Percentiles rank a stretch among this genome's conserved stretches.
These are phyloP conservation scores for Rhododendron ovatum DNA, from an alignment of 148 eudicot species.

Conservation along the genomic window DNA sequence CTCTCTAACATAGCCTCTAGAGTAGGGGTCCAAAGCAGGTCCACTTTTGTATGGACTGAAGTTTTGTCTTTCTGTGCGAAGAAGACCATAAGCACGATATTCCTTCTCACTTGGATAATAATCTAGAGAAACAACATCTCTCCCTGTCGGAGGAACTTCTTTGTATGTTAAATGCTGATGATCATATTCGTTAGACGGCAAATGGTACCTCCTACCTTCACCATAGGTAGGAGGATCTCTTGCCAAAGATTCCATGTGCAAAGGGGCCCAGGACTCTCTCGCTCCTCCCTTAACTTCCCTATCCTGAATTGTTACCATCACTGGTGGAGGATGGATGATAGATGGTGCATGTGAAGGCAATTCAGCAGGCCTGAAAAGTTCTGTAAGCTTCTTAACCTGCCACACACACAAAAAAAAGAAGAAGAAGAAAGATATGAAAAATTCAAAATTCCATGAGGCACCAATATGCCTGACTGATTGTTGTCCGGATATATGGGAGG, in stretches of 20 bases:
- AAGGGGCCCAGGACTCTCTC: neutral
- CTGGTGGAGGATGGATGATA: neutral
- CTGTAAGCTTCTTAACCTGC: constrained; percentile 58
- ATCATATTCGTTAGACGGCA: neutral
- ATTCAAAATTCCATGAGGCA: neutral
- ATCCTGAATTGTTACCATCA: neutral
- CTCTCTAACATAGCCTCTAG: neutral
- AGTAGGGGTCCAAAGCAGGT: neutral
- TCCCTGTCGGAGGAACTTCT: constrained; percentile 12
- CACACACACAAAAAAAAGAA: neutral
- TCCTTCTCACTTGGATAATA: constrained; percentile 45
- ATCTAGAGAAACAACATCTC: constrained; percentile 12
- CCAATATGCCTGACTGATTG: neutral
- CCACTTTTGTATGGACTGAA: neutral
- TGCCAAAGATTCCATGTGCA: neutral
- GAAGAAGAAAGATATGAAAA: neutral
- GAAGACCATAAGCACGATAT: constrained; percentile 26
- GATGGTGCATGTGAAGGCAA: constrained; percentile 27
- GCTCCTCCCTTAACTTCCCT: neutral
- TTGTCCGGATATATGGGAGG: neutral
- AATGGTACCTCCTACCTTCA: constrained; percentile 4
- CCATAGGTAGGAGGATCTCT: constrained; percentile 3
- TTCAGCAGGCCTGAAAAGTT: constrained; percentile 38
- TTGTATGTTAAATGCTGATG: constrained; percentile 12
- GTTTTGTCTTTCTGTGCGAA: neutral